Conservation (phyloP, 805 yeast genomes). For the Sungouiozyma intestinalis region DNA sequence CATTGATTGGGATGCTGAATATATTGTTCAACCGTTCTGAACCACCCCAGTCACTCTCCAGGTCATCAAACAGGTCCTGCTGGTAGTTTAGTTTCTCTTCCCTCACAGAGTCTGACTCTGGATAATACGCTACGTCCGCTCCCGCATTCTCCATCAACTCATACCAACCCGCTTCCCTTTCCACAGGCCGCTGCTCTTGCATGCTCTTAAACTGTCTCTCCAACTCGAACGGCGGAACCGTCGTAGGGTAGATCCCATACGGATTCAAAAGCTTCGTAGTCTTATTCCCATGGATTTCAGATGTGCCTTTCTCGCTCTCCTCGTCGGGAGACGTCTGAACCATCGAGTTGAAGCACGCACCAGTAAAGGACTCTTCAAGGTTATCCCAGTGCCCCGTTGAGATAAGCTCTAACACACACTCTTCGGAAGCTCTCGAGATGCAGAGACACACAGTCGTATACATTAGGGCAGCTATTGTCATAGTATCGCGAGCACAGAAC, state of each 20-base stretch:
- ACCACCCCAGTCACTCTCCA: constrained; percentile 61
- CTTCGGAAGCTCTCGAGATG: too few relatives aligned
- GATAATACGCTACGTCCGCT: constrained; percentile 2
- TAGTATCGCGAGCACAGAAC: too few relatives aligned
- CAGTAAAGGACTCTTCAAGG: too few relatives aligned
- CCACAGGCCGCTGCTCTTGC: neutral
- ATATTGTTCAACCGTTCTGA: constrained; percentile 49
- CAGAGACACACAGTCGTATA: too few relatives aligned
- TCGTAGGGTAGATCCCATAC: constrained; percentile 31
- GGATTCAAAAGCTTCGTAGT: constrained; percentile 14
- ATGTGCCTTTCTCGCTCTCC: neutral
- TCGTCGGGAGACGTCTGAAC: neutral
- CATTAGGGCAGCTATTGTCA: too few relatives aligned
- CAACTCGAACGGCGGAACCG: constrained; percentile 57
- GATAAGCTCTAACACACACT: too few relatives aligned
- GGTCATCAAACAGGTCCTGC: constrained; percentile 26
- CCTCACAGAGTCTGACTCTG: constrained; percentile 4
- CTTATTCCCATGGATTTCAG: neutral
- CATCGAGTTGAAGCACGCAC: too few relatives aligned
- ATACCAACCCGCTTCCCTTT: constrained; percentile 2
- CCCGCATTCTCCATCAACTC: constrained; percentile 2
- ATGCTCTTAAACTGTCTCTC: constrained; percentile 31
- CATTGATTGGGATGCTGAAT: constrained; percentile 27
- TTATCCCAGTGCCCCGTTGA: too few relatives aligned
- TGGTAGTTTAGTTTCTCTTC: neutral